These are phyloP conservation scores for Saccharomyces paradoxus DNA, from an alignment of 805 yeast species.

Conservation along the genomic window DNA sequence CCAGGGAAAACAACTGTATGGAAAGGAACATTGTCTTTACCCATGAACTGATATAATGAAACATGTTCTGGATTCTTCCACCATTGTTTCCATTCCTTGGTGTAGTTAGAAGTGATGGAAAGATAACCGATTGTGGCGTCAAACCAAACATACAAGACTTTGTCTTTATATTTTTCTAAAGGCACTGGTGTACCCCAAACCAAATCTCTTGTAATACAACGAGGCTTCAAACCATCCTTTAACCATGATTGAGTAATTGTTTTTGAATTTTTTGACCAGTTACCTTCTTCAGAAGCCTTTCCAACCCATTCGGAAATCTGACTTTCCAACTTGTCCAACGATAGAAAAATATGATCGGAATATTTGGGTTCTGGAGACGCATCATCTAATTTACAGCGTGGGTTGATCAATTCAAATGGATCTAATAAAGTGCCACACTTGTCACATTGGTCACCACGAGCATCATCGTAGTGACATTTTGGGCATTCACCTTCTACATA, in stretches of 20 bases:
- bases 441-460: slow-evolving; percentile 99
- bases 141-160: slow-evolving; percentile 96
- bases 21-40: slow-evolving; percentile 98
- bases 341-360: slow-evolving; percentile 79
- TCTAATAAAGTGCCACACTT: slow-evolving; percentile 84
- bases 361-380: slow-evolving; percentile 71
- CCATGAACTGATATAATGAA: slow-evolving; percentile 92
- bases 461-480: slow-evolving; percentile 88
- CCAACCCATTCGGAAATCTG: slow-evolving; percentile 65
- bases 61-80: slow-evolving; percentile 93
- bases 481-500: slow-evolving; percentile 98
- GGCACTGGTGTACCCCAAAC: slow-evolving; percentile 99
- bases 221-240: slow-evolving; percentile 83
- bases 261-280: slow-evolving; percentile 87
- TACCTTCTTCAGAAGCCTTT: slow-evolving; percentile 59
- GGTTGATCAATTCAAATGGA: slow-evolving; percentile 88
- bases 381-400: slow-evolving; percentile 89
- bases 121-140: slow-evolving; percentile 97
- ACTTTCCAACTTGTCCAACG: slow-evolving; percentile 77
- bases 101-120: slow-evolving; percentile 91
- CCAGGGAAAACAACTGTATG: slow-evolving; percentile 98
- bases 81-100: slow-evolving; percentile 77
- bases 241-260: slow-evolving; percentile 90
- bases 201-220: slow-evolving; percentile 95
- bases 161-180: slow-evolving; percentile 70